phyloP scores from a whole-genome alignment of 257 asterid species.

The Solanum chilense region DNA sequence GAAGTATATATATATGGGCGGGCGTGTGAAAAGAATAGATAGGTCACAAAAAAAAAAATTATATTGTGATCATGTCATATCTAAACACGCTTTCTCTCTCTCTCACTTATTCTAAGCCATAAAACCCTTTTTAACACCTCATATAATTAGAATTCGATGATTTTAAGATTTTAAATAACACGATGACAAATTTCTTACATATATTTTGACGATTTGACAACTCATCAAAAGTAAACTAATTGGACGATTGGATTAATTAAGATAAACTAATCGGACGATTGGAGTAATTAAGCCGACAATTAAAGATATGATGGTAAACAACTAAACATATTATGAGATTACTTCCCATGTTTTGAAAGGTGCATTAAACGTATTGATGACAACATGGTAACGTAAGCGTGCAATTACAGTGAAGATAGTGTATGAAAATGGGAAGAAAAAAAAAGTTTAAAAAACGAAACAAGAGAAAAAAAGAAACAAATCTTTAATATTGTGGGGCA shows the following conservation, averaged over 20 bases:
- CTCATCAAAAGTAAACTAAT: background rate
- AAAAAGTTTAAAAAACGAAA: background rate
- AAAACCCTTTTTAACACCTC: no score
- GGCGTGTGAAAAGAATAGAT: background rate
- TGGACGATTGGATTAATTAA: background rate
- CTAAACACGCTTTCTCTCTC: no score
- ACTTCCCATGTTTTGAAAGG: background rate
- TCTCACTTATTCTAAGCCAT: no score
- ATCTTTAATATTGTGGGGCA: background rate
- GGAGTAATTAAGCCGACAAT: background rate
- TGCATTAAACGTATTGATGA: constrained; percentile 49
- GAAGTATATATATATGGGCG: background rate
- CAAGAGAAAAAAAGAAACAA: background rate
- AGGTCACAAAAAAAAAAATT: no score
- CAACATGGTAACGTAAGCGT: constrained; percentile 70
- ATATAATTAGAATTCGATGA: no score
- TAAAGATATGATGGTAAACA: background rate
- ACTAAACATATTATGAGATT: background rate
- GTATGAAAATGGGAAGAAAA: constrained; percentile 14
- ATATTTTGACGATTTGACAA: background rate
- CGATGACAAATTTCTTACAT: background rate
- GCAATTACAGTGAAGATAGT: constrained; percentile 36
- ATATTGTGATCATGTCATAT: no score
- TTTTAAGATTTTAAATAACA: background rate
- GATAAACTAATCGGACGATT: background rate